These are phyloP conservation scores for Helminthosporium solani DNA, from an alignment of 2,329 filamentous ascomycete genomes.

Conservation along the genomic window DNA sequence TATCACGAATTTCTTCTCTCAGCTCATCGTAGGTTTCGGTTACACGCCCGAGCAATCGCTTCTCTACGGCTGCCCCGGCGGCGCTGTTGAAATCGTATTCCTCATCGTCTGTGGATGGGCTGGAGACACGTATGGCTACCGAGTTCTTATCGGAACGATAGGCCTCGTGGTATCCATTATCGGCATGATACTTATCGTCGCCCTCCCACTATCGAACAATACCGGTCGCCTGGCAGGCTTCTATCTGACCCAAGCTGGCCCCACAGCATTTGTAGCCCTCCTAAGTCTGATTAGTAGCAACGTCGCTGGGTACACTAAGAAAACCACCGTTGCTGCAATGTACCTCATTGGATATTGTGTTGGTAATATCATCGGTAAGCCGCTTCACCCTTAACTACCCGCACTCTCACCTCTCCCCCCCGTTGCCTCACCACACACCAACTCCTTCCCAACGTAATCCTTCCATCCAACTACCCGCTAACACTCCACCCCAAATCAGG, in stretches of 20 bases:
- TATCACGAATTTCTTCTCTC: slow-evolving; percentile 62
- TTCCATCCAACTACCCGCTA: slow-evolving; percentile 45
- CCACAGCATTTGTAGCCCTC: slow-evolving; percentile 64
- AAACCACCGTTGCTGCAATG: slow-evolving; percentile 58
- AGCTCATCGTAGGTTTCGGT: slow-evolving; percentile 64
- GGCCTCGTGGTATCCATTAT: slow-evolving; percentile 58
- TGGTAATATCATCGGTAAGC: slow-evolving; percentile 42
- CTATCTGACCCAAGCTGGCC: slow-evolving; percentile 62
- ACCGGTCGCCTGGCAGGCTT: slow-evolving; percentile 63
- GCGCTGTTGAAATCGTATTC: slow-evolving; percentile 63
- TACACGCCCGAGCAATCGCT: slow-evolving; percentile 64
- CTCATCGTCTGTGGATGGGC: slow-evolving; percentile 58
- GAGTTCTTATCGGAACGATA: slow-evolving; percentile 56
- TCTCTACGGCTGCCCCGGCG: slow-evolving; percentile 65
- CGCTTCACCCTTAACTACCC: not conserved
- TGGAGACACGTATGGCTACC: slow-evolving; percentile 56
- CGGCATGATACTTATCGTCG: slow-evolving; percentile 65
- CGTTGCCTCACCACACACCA: not conserved
- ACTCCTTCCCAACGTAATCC: not conserved
- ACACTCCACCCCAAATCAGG: slow-evolving; percentile 39
- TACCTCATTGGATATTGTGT: slow-evolving; percentile 46
- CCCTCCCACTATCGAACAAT: slow-evolving; percentile 59
- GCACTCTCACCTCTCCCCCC: not conserved
- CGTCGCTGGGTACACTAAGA: slow-evolving; percentile 60
- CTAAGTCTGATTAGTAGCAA: slow-evolving; percentile 65